Evolutionary conservation across 345 rosid species (phyloP).

Genomic region (Syzygium oleosum): DNA sequence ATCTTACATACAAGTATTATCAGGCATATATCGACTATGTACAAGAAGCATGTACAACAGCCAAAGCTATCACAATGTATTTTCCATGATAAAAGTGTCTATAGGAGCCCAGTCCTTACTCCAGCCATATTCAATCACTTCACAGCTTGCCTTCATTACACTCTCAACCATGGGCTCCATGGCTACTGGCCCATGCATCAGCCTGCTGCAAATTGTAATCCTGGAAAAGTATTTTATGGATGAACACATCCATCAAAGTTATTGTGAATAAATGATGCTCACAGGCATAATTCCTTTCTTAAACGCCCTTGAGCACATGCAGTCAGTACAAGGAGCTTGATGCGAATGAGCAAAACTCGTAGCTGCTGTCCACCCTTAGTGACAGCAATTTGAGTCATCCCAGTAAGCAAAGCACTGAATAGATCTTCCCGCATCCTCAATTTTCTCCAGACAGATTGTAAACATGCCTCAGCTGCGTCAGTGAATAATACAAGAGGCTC

Average conservation of each 20-base stretch:
- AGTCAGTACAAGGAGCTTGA: conserved; percentile 78
- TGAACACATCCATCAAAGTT: neutral
- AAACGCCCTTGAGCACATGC: conserved; percentile 52
- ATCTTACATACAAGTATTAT: too few species aligned
- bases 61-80: too few species aligned
- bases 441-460: conserved; percentile 83
- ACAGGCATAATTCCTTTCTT: neutral
- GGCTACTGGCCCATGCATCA: conserved; percentile 64
- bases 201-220: conserved; percentile 39
- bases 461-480: conserved; percentile 89
- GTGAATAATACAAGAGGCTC: conserved; percentile 75
- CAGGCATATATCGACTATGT: neutral
- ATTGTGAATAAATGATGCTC: neutral
- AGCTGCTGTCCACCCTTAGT: conserved; percentile 91
- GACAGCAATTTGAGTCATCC: conserved; percentile 78
- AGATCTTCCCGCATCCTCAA: conserved; percentile 80
- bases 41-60: too few species aligned
- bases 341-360: conserved; percentile 90
- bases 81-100: conserved; percentile 68
- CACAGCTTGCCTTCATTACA: conserved; percentile 66
- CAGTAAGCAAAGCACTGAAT: conserved; percentile 68
- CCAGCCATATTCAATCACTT: conserved; percentile 91
- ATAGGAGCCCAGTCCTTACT: conserved; percentile 85
- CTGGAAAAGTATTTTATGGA: neutral
- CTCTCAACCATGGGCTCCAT: conserved; percentile 81